phyloP scores from a whole-genome alignment of 768 basidiomycete genomes.

The Xerocomellus intermedius region DNA sequence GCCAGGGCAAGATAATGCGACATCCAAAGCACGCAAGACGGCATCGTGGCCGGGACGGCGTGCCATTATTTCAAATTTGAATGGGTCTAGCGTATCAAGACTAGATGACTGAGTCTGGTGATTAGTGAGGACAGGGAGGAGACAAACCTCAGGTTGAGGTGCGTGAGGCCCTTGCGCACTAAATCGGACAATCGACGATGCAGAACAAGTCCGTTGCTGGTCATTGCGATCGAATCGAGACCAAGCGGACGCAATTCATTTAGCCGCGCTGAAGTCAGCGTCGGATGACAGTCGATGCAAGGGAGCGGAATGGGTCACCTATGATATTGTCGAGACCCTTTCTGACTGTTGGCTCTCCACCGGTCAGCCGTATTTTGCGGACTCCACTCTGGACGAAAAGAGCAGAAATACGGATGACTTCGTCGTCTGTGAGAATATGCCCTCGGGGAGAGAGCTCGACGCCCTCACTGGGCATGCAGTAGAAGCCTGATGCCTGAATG shows the following conservation, averaged over 20 bases:
- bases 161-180: slow-evolving; percentile 70
- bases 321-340: slow-evolving; percentile 72
- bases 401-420: slow-evolving; percentile 67
- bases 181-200: slow-evolving; percentile 70
- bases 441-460: slow-evolving; percentile 68
- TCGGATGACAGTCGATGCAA: slow-evolving; percentile 3
- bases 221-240: slow-evolving; percentile 79
- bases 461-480: slow-evolving; percentile 87
- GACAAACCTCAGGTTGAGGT: slow-evolving; percentile 64
- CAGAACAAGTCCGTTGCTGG: slow-evolving; percentile 77
- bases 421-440: slow-evolving; percentile 71
- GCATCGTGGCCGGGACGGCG: slow-evolving; percentile 74
- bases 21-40: slow-evolving; percentile 64
- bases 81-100: slow-evolving; percentile 80
- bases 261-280: slow-evolving; percentile 48
- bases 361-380: slow-evolving; percentile 84
- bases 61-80: slow-evolving; percentile 88
- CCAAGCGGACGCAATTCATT: slow-evolving; percentile 58
- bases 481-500: slow-evolving; percentile 58
- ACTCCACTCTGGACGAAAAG: slow-evolving; percentile 83
- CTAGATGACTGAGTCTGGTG: slow-evolving; percentile 36
- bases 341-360: slow-evolving; percentile 84
- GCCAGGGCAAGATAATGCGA: slow-evolving; percentile 52
- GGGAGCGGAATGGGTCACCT: slow-evolving; percentile 38
- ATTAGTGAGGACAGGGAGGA: slow-evolving; percentile 2